Percentiles rank a stretch among this genome's conserved stretches.
Evolutionary conservation across 495 filamentous ascomycete species (phyloP).

Genomic region (Evernia prunastri): DNA sequence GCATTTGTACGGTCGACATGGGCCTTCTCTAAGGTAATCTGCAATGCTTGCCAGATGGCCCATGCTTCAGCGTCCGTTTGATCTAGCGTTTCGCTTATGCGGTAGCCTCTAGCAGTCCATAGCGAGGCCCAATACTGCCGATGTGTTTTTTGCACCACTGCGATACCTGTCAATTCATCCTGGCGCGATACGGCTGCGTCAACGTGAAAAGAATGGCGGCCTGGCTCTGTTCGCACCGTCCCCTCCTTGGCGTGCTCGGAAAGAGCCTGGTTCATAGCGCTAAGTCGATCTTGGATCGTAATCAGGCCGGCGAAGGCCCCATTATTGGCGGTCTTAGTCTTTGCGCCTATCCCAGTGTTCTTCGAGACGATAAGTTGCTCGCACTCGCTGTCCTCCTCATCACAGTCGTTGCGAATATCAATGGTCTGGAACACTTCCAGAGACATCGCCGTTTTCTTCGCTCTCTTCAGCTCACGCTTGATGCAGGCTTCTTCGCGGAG

Average conservation of each 20-base stretch:
- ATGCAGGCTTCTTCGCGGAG: neutral
- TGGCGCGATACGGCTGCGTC: conserved; percentile 4
- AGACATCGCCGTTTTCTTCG: neutral
- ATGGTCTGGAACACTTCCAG: conserved; percentile 1
- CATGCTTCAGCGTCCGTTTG: conserved; percentile 6
- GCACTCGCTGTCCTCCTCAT: neutral
- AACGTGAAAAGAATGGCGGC: conserved; percentile 11
- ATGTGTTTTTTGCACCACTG: conserved; percentile 9
- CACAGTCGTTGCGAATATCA: neutral
- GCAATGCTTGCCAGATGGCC: conserved; percentile 19
- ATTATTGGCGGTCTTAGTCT: neutral
- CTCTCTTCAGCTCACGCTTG: conserved; percentile 18
- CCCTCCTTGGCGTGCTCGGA: conserved; percentile 10
- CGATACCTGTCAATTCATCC: conserved; percentile 5
- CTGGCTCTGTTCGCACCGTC: conserved; percentile 4
- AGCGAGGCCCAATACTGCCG: conserved; percentile 11
- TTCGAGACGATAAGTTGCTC: neutral
- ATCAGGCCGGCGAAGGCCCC: conserved; percentile 10
- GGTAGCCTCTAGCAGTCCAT: conserved; percentile 17
- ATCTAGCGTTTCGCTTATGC: conserved; percentile 5
- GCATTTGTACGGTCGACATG: neutral
- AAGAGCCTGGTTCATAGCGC: conserved; percentile 19
- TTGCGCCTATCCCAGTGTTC: neutral
- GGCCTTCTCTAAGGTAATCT: neutral
- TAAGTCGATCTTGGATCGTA: conserved; percentile 12